Conservation (phyloP, 106 monocot genomes). For the Dendrobium officinale region DNA sequence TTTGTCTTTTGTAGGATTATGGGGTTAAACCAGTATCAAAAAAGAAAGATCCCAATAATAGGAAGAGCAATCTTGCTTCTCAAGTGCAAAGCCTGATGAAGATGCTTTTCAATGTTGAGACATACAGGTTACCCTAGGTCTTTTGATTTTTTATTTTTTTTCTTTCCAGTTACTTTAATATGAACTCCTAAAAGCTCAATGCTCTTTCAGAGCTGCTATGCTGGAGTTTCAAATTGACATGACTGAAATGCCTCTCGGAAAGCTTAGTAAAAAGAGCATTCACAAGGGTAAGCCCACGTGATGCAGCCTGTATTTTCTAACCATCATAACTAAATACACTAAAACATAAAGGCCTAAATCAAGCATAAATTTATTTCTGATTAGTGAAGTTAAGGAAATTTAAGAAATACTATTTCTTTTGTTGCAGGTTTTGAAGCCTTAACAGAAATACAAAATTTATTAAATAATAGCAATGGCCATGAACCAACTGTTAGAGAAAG, state of each 20-base stretch:
- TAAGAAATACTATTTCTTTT: constrained; percentile 1
- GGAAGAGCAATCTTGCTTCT: constrained; percentile 53
- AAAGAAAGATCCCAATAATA: constrained; percentile 37
- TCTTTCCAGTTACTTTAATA: neutral
- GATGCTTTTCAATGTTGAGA: constrained; percentile 96
- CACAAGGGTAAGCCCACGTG: constrained; percentile 58
- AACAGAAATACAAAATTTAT: constrained; percentile 90
- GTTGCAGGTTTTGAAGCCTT: constrained; percentile 93
- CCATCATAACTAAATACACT: neutral
- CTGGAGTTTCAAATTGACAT: constrained; percentile 95
- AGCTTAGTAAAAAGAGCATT: constrained; percentile 90
- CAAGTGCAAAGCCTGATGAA: constrained; percentile 68
- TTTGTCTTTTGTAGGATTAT: constrained; percentile 62
- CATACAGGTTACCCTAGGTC: constrained; percentile 58
- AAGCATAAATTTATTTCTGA: neutral
- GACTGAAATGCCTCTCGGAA: constrained; percentile 98
- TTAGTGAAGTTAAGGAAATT: constrained; percentile 1
- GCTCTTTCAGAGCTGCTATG: constrained; percentile 81
- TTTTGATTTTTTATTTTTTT: neutral
- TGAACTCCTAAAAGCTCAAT: constrained; percentile 2
- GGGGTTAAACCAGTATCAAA: constrained; percentile 72
- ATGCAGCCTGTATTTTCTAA: neutral
- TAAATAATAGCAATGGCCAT: constrained; percentile 30
- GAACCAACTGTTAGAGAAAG: constrained; percentile 58
- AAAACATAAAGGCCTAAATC: neutral